phyloP scores from a whole-genome alignment of 176 grass and related monocot species.

The Carex littledalei region DNA sequence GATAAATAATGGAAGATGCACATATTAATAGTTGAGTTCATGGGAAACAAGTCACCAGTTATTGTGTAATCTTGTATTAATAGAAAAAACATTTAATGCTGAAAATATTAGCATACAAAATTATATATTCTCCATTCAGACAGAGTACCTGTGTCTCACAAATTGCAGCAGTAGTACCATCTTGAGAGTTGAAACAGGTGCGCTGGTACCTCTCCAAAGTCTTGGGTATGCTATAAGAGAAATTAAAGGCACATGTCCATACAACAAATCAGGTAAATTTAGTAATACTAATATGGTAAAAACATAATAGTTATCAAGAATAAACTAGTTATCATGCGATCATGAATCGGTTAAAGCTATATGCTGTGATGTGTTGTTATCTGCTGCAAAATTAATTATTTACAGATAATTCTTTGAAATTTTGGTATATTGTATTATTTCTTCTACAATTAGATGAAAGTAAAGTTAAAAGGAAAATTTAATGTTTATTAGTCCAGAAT shows the following conservation, averaged over 20 bases:
- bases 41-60: background rate
- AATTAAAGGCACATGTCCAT: background rate
- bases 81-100: background rate
- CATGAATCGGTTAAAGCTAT: background rate
- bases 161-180: constrained; percentile 45
- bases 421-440: background rate
- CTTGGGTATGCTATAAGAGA: constrained; percentile 40
- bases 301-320: background rate
- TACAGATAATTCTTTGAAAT: background rate
- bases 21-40: background rate
- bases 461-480: background rate
- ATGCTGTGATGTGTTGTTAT: background rate
- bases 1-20: background rate
- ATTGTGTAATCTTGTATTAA: background rate
- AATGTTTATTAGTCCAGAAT: background rate
- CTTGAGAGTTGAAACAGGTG: constrained; percentile 74
- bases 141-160: constrained; percentile 65
- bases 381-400: background rate
- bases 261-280: background rate
- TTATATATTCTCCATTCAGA: background rate
- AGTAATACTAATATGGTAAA: background rate
- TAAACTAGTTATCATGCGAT: background rate
- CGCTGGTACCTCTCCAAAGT: constrained; percentile 83
- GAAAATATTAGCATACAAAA: background rate
- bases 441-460: background rate